Base-by-base conservation (phyloP, 345 rosid genomes). In the Lenwebbia sp. region DNA sequence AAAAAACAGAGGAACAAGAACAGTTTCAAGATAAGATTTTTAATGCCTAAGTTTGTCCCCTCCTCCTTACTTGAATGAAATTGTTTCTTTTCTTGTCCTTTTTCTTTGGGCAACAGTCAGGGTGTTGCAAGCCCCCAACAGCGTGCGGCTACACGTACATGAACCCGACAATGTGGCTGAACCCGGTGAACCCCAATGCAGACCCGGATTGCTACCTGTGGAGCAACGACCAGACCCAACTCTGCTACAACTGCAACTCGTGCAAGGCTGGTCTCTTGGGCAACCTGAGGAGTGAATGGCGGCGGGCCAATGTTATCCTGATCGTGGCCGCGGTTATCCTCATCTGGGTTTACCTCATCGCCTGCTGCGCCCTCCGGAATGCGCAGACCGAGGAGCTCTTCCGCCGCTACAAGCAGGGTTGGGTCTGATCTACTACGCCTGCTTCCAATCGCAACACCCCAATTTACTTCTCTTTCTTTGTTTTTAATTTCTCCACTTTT, bases 121-220 rank as follows among this genome's bases (percentile, higher is more conserved):
- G 99, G 5, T 96, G 99, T 54, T 96, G 99, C 84, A 95, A 96
- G 91, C 99, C 99, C 17, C 98, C 99, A 51, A 90, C 93, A 30
- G 91, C 75, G 2, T 96, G 99, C 85, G 98, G 98, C 37, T 96
- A 92, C 92, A 91, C 78, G 54, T 96, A 90, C 55, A 93, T 89
- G 92, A 93, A 90, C 89, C 98, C 99, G 53, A 95, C 95, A 54
- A 10, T 89, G 33, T 96, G 99, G 99, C 47, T 86, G 84, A 95
- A 95, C 90, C 95, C 97, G 3, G 88, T 81, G 57, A 94, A 91
- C 88, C 95, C 93, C 85, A 85, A 89, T 2, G 96, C 91, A 10
- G 98, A 95, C 89, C 92, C 95, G 14, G 99, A 95, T 88, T 96
- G 98, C 89, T 90, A 75, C 88, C 10, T 91, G 78, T 96, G 99